Evolutionary conservation across 306 rosid genomes (phyloP).

Genomic region (Astragalus membranaceus): DNA sequence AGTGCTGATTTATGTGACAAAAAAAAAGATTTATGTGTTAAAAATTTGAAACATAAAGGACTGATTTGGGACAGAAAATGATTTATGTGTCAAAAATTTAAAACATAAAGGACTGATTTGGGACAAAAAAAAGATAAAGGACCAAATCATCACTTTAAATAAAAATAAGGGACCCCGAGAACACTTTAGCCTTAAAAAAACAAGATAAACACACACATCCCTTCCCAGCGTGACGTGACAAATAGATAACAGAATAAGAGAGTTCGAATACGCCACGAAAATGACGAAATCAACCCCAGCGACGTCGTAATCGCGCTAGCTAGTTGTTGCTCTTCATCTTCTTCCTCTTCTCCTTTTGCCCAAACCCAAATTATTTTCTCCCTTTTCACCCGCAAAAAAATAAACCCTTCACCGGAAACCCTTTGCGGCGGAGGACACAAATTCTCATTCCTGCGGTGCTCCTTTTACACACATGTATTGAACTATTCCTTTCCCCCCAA

Average conservation of each 20-base stretch:
- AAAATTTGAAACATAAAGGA: too few species aligned
- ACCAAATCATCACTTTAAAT: too few species aligned
- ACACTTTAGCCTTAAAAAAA: too few species aligned
- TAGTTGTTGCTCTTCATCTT: not conserved
- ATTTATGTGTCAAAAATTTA: too few species aligned
- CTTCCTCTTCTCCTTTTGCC: not conserved
- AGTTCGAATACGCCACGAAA: not conserved
- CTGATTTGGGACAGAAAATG: too few species aligned
- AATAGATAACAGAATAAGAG: not conserved
- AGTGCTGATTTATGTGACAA: too few species aligned
- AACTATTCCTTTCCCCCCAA: conserved; percentile 12
- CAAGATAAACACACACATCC: too few species aligned
- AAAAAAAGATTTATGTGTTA: too few species aligned
- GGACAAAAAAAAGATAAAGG: too few species aligned
- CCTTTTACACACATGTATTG: not conserved
- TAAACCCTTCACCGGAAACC: not conserved
- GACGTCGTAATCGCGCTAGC: not conserved
- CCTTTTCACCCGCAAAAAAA: not conserved
- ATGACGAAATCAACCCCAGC: not conserved
- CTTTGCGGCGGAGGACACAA: not conserved
- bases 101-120: too few species aligned
- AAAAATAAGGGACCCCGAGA: too few species aligned
- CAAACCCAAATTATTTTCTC: not conserved
- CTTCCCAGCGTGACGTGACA: too few species aligned
- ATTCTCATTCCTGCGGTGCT: not conserved